Evolutionary conservation across 2,329 filamentous ascomycete genomes (phyloP).

Genomic region (Gliomastix tumulicola): DNA sequence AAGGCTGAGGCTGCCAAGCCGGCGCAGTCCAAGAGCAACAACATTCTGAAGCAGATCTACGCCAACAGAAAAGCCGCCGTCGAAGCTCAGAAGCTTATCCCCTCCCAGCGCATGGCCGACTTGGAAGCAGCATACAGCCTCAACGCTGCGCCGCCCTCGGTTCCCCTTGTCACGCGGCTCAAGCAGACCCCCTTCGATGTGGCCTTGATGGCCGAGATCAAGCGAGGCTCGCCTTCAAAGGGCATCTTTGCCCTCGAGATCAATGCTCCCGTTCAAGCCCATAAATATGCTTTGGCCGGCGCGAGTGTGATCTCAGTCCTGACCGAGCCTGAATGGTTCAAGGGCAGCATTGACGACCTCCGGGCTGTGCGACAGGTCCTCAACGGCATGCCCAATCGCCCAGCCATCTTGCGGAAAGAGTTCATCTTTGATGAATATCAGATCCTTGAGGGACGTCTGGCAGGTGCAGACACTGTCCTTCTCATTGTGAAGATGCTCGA

Average conservation of each 20-base stretch:
- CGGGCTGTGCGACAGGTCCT: conserved; percentile 80
- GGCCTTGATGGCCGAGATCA: conserved; percentile 96
- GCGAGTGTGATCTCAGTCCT: conserved; percentile 98
- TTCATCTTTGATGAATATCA: conserved; percentile 99
- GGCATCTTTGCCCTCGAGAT: conserved; percentile 85
- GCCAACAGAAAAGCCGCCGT: conserved; percentile 70
- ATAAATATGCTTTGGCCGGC: conserved; percentile 85
- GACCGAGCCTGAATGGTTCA: conserved; percentile 98
- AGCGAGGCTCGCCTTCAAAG: conserved; percentile 93
- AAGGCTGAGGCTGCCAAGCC: conserved; percentile 16
- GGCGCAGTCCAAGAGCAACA: conserved; percentile 36
- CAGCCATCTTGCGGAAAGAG: conserved; percentile 88
- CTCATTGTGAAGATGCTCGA: conserved; percentile 99
- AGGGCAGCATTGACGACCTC: conserved; percentile 92
- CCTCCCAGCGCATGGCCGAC: conserved; percentile 76
- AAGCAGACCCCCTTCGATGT: conserved; percentile 78
- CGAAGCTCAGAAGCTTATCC: conserved; percentile 72
- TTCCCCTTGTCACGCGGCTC: conserved; percentile 73
- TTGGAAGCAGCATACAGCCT: conserved; percentile 82
- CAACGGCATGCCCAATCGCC: conserved; percentile 86
- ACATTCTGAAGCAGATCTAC: conserved; percentile 90
- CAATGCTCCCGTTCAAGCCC: conserved; percentile 83
- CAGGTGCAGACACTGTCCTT: conserved; percentile 88
- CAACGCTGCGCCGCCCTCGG: conserved; percentile 74
- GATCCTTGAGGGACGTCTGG: conserved; percentile 86